Percentiles rank a stretch among this genome's conserved stretches.
phyloP scores from a whole-genome alignment of 2,329 filamentous ascomycete genomes.

The Pseudogymnoascus sp. region DNA sequence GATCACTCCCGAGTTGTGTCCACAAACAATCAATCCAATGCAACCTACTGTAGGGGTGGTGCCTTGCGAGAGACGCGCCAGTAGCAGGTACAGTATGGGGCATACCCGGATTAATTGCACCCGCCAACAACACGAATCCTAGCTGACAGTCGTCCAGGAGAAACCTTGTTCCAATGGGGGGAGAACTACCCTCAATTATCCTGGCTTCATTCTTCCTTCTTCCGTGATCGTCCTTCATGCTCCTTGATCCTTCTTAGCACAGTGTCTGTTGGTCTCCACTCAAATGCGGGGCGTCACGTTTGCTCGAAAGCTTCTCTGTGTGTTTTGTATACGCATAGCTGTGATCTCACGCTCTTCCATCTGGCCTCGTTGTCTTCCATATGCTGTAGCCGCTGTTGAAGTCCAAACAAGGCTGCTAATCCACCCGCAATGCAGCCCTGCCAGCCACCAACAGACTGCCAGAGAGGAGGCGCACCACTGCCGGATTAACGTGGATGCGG shows the following conservation, averaged over 20 bases:
- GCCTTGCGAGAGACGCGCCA: not conserved
- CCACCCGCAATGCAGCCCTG: not conserved
- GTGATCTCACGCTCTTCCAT: not conserved
- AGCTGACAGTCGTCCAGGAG: not conserved
- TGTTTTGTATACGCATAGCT: not conserved
- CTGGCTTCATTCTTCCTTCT: not conserved
- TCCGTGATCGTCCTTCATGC: not conserved
- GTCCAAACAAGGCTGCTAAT: not conserved
- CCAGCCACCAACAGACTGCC: not conserved
- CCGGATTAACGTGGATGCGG: constrained; percentile 9
- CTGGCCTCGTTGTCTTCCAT: not conserved
- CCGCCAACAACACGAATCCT: not conserved
- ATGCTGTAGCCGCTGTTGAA: not conserved
- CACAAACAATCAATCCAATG: constrained; percentile 3
- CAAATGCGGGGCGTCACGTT: not conserved
- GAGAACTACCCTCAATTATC: not conserved
- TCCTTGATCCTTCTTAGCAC: not conserved
- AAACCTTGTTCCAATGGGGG: not conserved
- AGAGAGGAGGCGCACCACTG: constrained; percentile 8
- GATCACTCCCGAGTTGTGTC: not conserved
- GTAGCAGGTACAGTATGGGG: constrained; percentile 6
- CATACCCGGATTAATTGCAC: constrained; percentile 1
- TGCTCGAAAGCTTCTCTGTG: not conserved
- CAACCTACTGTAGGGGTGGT: not conserved
- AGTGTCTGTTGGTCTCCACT: too few species aligned